These are phyloP conservation scores for Gilbertella persicaria DNA, from an alignment of 371 early-diverging fungal species.

Conservation along the genomic window DNA sequence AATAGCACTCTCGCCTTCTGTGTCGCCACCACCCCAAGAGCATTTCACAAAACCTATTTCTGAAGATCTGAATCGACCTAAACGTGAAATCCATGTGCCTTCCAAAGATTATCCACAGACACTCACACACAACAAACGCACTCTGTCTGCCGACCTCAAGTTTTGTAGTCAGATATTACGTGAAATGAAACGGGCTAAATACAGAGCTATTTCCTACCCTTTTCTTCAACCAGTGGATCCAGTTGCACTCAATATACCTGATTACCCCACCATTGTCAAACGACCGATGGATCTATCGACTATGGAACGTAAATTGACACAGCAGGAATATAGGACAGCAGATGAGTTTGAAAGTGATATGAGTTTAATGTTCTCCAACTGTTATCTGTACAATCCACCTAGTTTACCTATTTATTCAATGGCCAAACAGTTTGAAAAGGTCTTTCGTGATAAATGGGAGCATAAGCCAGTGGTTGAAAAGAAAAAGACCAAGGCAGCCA, in stretches of 20 bases:
- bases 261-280: constrained; percentile 91
- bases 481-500: constrained; percentile 1
- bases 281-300: constrained; percentile 98
- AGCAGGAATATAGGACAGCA: constrained; percentile 68
- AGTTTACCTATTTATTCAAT: constrained; percentile 86
- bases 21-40: neutral
- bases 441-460: constrained; percentile 86
- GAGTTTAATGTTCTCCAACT: constrained; percentile 90
- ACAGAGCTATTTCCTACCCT: constrained; percentile 69
- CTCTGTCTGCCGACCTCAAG: constrained; percentile 59
- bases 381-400: constrained; percentile 91
- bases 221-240: constrained; percentile 96
- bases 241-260: constrained; percentile 88
- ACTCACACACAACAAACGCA: constrained; percentile 37
- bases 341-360: constrained; percentile 84
- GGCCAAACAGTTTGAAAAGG: constrained; percentile 76
- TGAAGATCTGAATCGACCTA: constrained; percentile 62
- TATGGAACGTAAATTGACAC: constrained; percentile 82
- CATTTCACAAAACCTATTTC: constrained; percentile 19
- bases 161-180: constrained; percentile 69
- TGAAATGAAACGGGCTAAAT: constrained; percentile 79
- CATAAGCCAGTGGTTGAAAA: constrained; percentile 30
- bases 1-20: constrained; percentile 9
- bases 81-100: constrained; percentile 76
- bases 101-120: constrained; percentile 57